Conservation (phyloP, 2,329 filamentous ascomycete species). For the Botrytis sinoallii region DNA sequence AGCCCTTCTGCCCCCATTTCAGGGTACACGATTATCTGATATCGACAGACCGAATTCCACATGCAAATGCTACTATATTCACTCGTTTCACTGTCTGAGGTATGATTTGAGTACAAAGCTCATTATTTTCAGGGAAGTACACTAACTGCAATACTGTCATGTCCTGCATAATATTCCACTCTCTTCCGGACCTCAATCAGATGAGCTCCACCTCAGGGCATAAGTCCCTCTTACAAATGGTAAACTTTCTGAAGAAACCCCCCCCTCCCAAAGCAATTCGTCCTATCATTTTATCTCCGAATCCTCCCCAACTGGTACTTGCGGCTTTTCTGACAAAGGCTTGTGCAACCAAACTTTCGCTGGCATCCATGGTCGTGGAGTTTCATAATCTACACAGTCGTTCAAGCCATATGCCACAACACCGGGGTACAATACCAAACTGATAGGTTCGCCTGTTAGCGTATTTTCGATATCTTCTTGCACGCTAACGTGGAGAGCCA, state of each 20-base stretch:
- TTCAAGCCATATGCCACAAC: constrained; percentile 22
- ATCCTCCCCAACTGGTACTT: not conserved
- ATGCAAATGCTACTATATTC: not conserved
- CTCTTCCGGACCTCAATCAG: not conserved
- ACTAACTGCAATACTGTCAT: not conserved
- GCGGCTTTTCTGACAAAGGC: not conserved
- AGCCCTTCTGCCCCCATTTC: not conserved
- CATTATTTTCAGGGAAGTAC: not conserved
- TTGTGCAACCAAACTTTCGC: constrained; percentile 24
- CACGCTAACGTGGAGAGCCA: constrained; percentile 20
- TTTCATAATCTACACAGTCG: constrained; percentile 25
- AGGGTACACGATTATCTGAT: not conserved
- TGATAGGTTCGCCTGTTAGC: constrained; percentile 21
- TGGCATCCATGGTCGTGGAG: constrained; percentile 20
- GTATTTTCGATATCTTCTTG: constrained; percentile 22
- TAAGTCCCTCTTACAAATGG: too few species aligned
- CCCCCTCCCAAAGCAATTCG: not conserved
- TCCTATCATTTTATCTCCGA: too few species aligned
- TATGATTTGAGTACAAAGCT: not conserved
- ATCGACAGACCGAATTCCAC: not conserved
- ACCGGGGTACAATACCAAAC: constrained; percentile 23
- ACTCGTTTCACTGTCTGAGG: not conserved
- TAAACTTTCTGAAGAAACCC: too few species aligned
- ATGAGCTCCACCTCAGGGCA: too few species aligned
- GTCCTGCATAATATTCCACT: too few species aligned